A percentile compares a stretch with the other conserved stretches of the same genome.
Evolutionary conservation across 495 filamentous ascomycete genomes (phyloP).

Genomic region (Terfezia boudieri): DNA sequence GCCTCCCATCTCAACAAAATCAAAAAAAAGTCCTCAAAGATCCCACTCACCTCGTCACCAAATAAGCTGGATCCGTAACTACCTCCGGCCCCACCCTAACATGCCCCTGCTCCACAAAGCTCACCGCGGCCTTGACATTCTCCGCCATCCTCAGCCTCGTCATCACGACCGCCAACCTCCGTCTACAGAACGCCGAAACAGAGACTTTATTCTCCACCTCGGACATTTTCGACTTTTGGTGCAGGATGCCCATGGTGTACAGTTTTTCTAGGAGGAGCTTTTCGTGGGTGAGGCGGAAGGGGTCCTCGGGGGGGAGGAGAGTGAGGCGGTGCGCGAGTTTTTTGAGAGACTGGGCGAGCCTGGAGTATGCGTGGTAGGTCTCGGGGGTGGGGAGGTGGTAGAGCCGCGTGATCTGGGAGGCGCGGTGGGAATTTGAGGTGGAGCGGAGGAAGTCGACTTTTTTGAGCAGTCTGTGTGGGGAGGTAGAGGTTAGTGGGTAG

Average conservation of each 20-base stretch:
- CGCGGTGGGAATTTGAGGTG: slow-evolving; percentile 75
- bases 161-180: slow-evolving; percentile 71
- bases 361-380: slow-evolving; percentile 79
- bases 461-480: slow-evolving; percentile 37
- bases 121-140: slow-evolving; percentile 57
- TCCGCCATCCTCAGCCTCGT: slow-evolving; percentile 73
- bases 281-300: slow-evolving; percentile 59
- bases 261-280: slow-evolving; percentile 69
- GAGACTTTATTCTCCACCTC: slow-evolving; percentile 70
- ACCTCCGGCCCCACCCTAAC: slow-evolving; percentile 83
- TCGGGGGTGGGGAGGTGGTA: slow-evolving; percentile 72
- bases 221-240: slow-evolving; percentile 46
- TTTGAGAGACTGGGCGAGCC: slow-evolving; percentile 59
- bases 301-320: slow-evolving; percentile 51
- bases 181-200: slow-evolving; percentile 59
- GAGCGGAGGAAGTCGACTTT: slow-evolving; percentile 94
- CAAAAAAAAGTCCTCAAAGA: slow-evolving; percentile 14
- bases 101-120: slow-evolving; percentile 87
- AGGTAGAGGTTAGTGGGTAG: slow-evolving; percentile 2
- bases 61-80: slow-evolving; percentile 60
- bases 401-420: slow-evolving; percentile 51
- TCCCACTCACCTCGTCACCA: slow-evolving; percentile 29
- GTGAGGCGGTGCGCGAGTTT: slow-evolving; percentile 73
- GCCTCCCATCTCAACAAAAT: slow-evolving; percentile 1
- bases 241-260: slow-evolving; percentile 68